phyloP scores from a whole-genome alignment of 345 rosid genomes.

The Nasturtium officinale region DNA sequence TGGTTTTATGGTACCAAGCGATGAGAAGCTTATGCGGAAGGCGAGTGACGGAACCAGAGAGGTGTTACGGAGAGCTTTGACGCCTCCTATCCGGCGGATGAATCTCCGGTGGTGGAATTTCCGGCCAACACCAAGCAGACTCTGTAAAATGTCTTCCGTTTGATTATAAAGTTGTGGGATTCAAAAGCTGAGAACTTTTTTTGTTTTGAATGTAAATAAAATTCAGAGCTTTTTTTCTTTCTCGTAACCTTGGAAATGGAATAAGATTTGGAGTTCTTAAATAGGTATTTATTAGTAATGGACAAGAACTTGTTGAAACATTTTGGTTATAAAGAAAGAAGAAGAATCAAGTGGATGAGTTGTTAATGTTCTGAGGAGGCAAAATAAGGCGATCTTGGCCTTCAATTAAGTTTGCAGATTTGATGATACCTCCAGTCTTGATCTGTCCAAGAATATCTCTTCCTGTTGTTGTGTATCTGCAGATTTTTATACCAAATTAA shows the following conservation, averaged over 20 bases:
- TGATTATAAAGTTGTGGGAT: conserved; percentile 23
- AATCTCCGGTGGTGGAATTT: conserved; percentile 55
- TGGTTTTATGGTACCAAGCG: conserved; percentile 45
- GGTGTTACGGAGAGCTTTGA: conserved; percentile 51
- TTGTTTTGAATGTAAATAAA: conserved; percentile 27
- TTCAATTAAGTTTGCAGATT: conserved; percentile 67
- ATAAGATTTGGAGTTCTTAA: conserved; percentile 16
- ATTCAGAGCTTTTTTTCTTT: not conserved
- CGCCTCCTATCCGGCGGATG: conserved; percentile 53
- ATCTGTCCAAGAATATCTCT: conserved; percentile 81
- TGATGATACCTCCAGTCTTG: conserved; percentile 76
- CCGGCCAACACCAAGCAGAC: conserved; percentile 56
- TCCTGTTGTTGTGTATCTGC: conserved; percentile 72
- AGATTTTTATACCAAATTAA: not conserved
- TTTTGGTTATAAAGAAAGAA: conserved; percentile 5
- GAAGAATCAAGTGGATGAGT: conserved; percentile 40
- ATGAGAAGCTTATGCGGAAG: conserved; percentile 39
- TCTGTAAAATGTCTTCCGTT: conserved; percentile 51
- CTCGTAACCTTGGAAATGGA: conserved; percentile 8
- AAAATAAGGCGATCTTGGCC: conserved; percentile 78
- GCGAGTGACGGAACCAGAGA: conserved; percentile 43
- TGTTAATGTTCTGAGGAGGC: conserved; percentile 51
- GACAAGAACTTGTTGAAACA: not conserved
- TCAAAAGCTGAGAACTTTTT: conserved; percentile 18
- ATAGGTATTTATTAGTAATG: not conserved